phyloP scores from a whole-genome alignment of 2,329 filamentous ascomycete genomes.

The Neurospora sp. region DNA sequence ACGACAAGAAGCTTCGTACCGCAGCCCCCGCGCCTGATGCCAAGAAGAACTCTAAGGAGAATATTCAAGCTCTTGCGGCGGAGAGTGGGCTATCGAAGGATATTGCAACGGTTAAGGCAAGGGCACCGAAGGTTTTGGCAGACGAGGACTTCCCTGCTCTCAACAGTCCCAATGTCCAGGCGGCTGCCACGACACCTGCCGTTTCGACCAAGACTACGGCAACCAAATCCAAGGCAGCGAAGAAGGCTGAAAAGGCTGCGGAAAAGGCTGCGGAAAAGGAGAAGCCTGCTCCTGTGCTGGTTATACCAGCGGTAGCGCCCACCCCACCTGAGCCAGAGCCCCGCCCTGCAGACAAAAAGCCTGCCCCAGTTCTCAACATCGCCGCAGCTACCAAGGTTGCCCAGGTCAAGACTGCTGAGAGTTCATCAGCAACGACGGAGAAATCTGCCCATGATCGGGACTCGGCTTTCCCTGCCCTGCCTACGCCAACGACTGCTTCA shows the following conservation, averaged over 20 bases:
- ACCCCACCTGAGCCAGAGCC: not conserved
- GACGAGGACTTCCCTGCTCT: slow-evolving; percentile 57
- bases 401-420: slow-evolving; percentile 22
- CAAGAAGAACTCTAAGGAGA: slow-evolving; percentile 26
- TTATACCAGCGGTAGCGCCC: not conserved
- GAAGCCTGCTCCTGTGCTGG: not conserved
- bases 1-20: not conserved
- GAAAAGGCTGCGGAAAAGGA: slow-evolving; percentile 12
- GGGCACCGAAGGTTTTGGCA: slow-evolving; percentile 33
- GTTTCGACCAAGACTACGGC: slow-evolving; percentile 27
- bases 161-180: slow-evolving; percentile 33
- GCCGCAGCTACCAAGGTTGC: slow-evolving; percentile 35
- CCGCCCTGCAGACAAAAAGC: slow-evolving; percentile 25
- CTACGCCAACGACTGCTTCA: slow-evolving; percentile 36
- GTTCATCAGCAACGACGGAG: slow-evolving; percentile 22
- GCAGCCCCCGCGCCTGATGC: slow-evolving; percentile 10
- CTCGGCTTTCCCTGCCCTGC: slow-evolving; percentile 42
- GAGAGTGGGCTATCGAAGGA: slow-evolving; percentile 39
- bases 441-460: slow-evolving; percentile 25
- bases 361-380: slow-evolving; percentile 37
- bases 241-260: slow-evolving; percentile 14
- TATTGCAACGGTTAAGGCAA: slow-evolving; percentile 30
- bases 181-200: slow-evolving; percentile 22
- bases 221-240: slow-evolving; percentile 14
- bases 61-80: slow-evolving; percentile 26